Evolutionary conservation across 495 filamentous ascomycete genomes (phyloP), one percentile per base, ranked within the genome.

Genomic region (Extremus antarcticus): DNA sequence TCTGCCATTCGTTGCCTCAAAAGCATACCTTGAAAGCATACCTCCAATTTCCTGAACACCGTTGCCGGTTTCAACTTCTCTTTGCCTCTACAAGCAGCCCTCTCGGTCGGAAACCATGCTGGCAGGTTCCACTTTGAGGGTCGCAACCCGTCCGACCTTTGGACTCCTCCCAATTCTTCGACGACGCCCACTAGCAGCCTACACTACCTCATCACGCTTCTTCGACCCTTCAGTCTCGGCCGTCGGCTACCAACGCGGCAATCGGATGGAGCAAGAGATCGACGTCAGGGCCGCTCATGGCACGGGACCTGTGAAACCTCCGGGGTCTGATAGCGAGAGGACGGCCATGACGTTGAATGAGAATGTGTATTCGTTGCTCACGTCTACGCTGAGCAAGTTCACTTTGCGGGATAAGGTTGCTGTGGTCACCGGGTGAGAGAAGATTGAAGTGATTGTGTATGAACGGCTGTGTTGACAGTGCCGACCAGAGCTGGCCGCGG

Each of bases 371-470:
- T 45, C 53, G 39, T 48, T 58, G 2, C 47, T 85, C 63, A 76
- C 82, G 8, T 72, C 73, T 13, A 83, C 77, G 13, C 66, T 87
- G 62, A 73, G 78, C 65, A 84, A 78, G 67, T 81, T 84, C 73
- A 78, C 73, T 50, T 70, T 87, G 41, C 71, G 73, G 54, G 82
- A 72, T 57, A 87, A 86, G 73, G 76, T 85, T 51, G 82, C 82
- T 53, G 77, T 87, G 58, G 70, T 87, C 59, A 87, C 84, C 68
- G 84, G 83, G 83, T 86, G 76, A 71, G 79, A 58, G 29, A 38
- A 16, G 24, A 22, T n/a, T 11, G 21, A 41, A 9, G 15, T 13
- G 25, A 17, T 9, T n/a, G 29, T 55, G 9, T 22, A 10, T 22
- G 22, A 29, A 39, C 24, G 16, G 15, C 25, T 39, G 23, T 32